phyloP scores from a whole-genome alignment of 139 green algal species.

The Chlorella sp. region DNA sequence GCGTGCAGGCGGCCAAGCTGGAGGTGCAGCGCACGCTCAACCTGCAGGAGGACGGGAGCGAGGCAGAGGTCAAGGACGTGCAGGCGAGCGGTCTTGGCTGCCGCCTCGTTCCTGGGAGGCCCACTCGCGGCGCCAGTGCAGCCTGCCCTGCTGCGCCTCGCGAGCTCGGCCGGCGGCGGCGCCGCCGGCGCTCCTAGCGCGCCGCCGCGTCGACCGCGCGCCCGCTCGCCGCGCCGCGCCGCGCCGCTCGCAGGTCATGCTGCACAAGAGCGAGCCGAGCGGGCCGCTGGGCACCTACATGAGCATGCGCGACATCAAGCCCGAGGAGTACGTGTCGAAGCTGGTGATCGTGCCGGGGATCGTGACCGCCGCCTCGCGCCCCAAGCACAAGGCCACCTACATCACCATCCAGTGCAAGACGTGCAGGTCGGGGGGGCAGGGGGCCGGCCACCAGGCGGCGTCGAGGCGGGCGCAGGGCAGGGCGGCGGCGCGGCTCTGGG shows the following conservation, averaged over 20 bases:
- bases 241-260: conserved; percentile 31
- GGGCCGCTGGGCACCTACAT: conserved; percentile 8
- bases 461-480: too few species aligned
- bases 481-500: too few species aligned
- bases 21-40: conserved; percentile 33
- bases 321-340: conserved; percentile 83
- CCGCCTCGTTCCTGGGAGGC: too few species aligned
- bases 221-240: too few species aligned
- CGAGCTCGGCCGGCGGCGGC: too few species aligned
- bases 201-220: too few species aligned
- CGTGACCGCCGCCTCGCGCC: conserved; percentile 86
- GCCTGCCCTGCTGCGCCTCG: too few species aligned
- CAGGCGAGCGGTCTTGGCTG: conserved; percentile 8
- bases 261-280: conserved; percentile 30
- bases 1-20: conserved; percentile 39
- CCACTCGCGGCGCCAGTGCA: too few species aligned
- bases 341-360: conserved; percentile 97
- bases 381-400: conserved; percentile 94
- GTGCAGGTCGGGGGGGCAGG: conserved; percentile 61
- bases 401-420: conserved; percentile 89
- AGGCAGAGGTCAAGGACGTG: conserved; percentile 34
- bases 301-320: conserved; percentile 54
- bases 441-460: too few species aligned
- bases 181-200: too few species aligned
- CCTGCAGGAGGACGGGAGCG: conserved; percentile 16